These are phyloP conservation scores for Penicillium corylophilum DNA, from an alignment of 2,329 filamentous ascomycete genomes.

Conservation along the genomic window DNA sequence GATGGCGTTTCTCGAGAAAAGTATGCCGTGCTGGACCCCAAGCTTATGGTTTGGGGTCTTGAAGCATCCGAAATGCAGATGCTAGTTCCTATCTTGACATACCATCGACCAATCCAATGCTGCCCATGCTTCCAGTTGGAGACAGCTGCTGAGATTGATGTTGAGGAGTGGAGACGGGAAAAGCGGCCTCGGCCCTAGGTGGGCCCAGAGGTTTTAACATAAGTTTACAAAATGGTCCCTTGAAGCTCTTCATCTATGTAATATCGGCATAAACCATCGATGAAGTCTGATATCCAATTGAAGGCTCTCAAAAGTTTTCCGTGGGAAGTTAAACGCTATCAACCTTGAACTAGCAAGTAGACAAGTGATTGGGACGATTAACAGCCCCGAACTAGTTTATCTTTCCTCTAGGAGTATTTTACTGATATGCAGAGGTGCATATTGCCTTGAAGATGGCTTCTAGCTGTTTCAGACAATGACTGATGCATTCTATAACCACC, in stretches of 20 bases:
- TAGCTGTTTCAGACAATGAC: neutral
- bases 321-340: neutral
- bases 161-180: neutral
- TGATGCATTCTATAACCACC: neutral
- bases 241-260: neutral
- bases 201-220: neutral
- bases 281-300: too few relatives aligned
- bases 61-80: neutral
- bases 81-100: neutral
- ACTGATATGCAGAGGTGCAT: neutral
- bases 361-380: neutral
- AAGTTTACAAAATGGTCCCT: neutral
- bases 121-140: neutral
- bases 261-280: too few relatives aligned
- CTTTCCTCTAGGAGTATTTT: neutral
- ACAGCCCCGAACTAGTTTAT: neutral
- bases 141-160: neutral
- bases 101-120: neutral
- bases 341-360: neutral
- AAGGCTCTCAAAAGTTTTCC: neutral
- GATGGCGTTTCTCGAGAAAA: neutral
- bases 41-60: neutral
- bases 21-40: neutral
- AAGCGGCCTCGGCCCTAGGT: neutral
- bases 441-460: neutral